Percentiles rank a stretch among this genome's conserved stretches.
phyloP scores from a whole-genome alignment of 2,329 filamentous ascomycete species.

The Pezicula carpinea region DNA sequence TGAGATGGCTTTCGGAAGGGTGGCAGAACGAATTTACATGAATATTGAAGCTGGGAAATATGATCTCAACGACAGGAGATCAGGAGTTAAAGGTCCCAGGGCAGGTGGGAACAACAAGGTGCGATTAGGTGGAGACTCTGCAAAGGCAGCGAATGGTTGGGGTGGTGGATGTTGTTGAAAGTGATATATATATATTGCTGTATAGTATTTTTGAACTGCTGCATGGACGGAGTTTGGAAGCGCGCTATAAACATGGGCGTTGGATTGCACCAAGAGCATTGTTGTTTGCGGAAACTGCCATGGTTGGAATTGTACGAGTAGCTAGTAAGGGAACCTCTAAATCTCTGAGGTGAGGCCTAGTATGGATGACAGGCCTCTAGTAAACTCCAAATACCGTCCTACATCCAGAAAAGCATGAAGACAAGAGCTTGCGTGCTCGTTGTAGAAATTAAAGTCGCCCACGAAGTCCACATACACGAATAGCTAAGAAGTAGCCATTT shows the following conservation, averaged over 20 bases:
- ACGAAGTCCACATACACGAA: no score
- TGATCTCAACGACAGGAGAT: conserved; percentile 87
- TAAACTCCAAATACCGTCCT: no score
- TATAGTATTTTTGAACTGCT: conserved; percentile 4
- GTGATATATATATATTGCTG: background rate
- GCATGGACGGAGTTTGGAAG: conserved; percentile 17
- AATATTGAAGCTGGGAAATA: conserved; percentile 92
- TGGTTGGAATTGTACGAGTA: no score
- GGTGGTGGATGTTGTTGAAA: conserved; percentile 24
- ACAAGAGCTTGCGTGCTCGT: no score
- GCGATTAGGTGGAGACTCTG: conserved; percentile 29
- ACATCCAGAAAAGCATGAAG: no score
- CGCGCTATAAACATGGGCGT: background rate
- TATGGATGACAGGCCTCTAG: no score
- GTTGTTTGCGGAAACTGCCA: background rate
- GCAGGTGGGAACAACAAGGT: conserved; percentile 37
- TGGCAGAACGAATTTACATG: conserved; percentile 91
- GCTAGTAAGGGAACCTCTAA: no score
- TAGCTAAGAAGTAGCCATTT: no score
- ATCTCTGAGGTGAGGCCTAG: no score
- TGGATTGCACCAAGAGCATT: conserved; percentile 19
- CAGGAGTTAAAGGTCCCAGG: conserved; percentile 76
- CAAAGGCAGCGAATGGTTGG: conserved; percentile 14
- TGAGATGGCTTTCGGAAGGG: conserved; percentile 86
- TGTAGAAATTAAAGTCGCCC: no score